Percentiles rank a stretch among this genome's conserved stretches.
Evolutionary conservation across 2,329 filamentous ascomycete species (phyloP).

Genomic region (Alternaria consortialis): DNA sequence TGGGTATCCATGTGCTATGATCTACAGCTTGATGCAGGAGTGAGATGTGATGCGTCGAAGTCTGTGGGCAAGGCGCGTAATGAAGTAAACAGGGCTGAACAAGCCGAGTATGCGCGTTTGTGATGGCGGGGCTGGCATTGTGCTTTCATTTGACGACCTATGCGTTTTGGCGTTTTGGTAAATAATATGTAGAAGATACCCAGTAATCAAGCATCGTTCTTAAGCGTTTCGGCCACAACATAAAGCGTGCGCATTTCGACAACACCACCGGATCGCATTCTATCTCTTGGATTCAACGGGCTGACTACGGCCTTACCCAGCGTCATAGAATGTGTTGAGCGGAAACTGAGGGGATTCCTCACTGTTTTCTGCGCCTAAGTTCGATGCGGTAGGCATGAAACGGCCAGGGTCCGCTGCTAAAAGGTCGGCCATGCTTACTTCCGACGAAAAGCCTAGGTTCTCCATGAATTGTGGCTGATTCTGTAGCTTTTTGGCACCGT

Average conservation of each 20-base stretch:
- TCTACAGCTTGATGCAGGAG: slow-evolving; percentile 33
- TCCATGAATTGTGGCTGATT: slow-evolving; percentile 71
- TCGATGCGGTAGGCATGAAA: slow-evolving; percentile 47
- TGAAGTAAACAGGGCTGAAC: neutral
- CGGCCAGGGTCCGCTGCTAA: slow-evolving; percentile 46
- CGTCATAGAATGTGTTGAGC: slow-evolving; percentile 33
- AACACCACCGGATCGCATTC: neutral
- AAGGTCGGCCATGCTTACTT: slow-evolving; percentile 66
- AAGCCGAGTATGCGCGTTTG: slow-evolving; percentile 13
- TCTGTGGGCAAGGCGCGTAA: neutral
- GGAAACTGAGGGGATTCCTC: slow-evolving; percentile 30
- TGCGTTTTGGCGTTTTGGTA: neutral
- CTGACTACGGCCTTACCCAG: slow-evolving; percentile 7
- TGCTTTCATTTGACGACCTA: neutral
- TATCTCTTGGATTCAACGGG: neutral
- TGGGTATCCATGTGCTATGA: slow-evolving; percentile 62
- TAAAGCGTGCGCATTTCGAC: neutral
- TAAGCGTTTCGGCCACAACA: neutral
- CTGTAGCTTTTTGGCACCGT: slow-evolving; percentile 63
- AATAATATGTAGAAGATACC: slow-evolving; percentile 3
- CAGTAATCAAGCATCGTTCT: neutral
- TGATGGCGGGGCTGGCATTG: neutral
- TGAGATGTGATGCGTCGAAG: neutral
- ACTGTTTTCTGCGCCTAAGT: slow-evolving; percentile 32
- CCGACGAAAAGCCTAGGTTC: slow-evolving; percentile 70